Evolutionary conservation across 805 yeast species (phyloP).

Genomic region (Sungouiella thailandica): DNA sequence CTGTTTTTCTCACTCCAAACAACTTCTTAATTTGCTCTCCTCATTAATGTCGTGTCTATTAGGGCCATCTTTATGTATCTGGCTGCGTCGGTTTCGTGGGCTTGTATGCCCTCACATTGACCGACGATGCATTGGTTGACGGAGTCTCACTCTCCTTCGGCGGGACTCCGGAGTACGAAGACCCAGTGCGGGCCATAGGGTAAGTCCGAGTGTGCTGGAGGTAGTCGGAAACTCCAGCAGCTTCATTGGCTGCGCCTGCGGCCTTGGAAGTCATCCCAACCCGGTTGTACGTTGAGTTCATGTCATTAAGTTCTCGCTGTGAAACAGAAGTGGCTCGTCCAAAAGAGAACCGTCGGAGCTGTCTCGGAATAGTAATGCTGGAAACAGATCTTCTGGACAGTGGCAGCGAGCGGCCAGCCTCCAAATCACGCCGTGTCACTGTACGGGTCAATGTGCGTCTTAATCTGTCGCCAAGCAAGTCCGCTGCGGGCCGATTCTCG

Average conservation of each 20-base stretch:
- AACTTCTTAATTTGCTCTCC: too few species aligned
- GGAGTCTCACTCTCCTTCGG: not conserved
- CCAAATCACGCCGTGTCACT: constrained; percentile 8
- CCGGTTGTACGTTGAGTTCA: constrained; percentile 1
- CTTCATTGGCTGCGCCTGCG: constrained; percentile 13
- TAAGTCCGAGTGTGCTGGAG: not conserved
- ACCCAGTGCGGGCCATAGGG: not conserved
- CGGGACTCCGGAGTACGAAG: not conserved
- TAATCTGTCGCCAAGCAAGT: constrained; percentile 11
- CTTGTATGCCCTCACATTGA: not conserved
- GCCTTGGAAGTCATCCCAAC: constrained; percentile 15
- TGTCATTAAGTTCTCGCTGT: not conserved
- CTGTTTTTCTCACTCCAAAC: too few species aligned
- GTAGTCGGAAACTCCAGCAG: constrained; percentile 12
- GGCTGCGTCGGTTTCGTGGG: not conserved
- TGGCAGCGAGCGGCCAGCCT: constrained; percentile 4
- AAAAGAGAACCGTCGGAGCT: constrained; percentile 3
- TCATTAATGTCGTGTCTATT: too few species aligned
- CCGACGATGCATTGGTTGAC: not conserved
- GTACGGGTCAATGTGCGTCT: constrained; percentile 9
- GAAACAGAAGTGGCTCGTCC: not conserved
- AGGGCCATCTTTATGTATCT: too few species aligned
- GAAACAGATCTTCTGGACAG: not conserved
- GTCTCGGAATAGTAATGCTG: constrained; percentile 2
- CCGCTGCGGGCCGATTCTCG: constrained; percentile 5